phyloP scores from a whole-genome alignment of 2,329 filamentous ascomycete species.

The Leptographium lundbergii region DNA sequence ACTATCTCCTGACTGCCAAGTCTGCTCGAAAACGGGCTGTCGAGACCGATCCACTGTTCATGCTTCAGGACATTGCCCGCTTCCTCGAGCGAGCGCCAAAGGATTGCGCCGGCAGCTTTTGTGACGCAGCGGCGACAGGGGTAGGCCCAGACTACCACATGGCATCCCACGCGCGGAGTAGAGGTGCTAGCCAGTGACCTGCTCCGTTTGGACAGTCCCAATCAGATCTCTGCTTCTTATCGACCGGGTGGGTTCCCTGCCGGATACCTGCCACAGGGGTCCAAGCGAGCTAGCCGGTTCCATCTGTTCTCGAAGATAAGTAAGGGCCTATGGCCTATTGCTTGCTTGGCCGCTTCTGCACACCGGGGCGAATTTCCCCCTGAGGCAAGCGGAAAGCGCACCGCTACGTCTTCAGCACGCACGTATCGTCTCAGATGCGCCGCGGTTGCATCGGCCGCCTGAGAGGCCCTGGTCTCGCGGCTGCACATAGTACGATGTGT shows the following conservation, averaged over 20 bases:
- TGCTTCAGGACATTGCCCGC: neutral
- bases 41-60: neutral
- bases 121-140: neutral
- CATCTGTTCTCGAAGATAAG: neutral
- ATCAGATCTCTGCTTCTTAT: neutral
- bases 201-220: neutral
- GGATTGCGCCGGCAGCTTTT: neutral
- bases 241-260: neutral
- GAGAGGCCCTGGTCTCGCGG: neutral
- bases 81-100: neutral
- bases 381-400: neutral
- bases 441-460: neutral
- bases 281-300: neutral
- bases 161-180: neutral
- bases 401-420: neutral
- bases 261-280: neutral
- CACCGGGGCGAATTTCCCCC: neutral
- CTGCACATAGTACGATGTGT: neutral
- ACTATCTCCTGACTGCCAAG: neutral
- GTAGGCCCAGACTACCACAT: neutral
- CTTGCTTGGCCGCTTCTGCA: neutral
- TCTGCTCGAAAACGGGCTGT: neutral
- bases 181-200: neutral
- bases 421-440: neutral
- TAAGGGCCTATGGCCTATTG: neutral